These are phyloP conservation scores for Zygotorulaspora florentina DNA, from an alignment of 805 yeast genomes.

Conservation along the genomic window DNA sequence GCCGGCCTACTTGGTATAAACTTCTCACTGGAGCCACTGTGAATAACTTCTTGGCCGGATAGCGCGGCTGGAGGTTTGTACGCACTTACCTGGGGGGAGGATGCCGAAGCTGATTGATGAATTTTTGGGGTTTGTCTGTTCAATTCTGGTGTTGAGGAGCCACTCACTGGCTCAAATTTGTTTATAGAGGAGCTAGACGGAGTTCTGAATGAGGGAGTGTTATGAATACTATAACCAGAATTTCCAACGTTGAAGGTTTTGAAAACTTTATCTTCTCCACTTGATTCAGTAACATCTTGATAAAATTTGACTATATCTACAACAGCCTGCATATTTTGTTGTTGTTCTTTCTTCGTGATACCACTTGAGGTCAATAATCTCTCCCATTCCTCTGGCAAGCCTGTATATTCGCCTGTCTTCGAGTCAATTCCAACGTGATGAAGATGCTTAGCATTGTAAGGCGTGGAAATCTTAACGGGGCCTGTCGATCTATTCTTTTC, in stretches of 20 bases:
- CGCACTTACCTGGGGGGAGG: slow-evolving; percentile 9
- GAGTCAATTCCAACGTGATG: slow-evolving; percentile 92
- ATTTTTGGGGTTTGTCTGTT: slow-evolving; percentile 18
- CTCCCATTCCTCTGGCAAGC: slow-evolving; percentile 93
- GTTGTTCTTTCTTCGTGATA: slow-evolving; percentile 81
- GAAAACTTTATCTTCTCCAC: slow-evolving; percentile 40
- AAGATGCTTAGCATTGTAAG: slow-evolving; percentile 84
- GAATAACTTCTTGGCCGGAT: not conserved
- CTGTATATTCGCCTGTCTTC: slow-evolving; percentile 81
- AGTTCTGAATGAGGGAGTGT: slow-evolving; percentile 35
- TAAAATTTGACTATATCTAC: slow-evolving; percentile 86
- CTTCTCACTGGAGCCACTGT: slow-evolving; percentile 31
- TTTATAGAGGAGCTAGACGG: slow-evolving; percentile 25
- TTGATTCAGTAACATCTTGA: slow-evolving; percentile 49
- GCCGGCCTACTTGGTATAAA: slow-evolving; percentile 67
- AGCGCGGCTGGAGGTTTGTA: slow-evolving; percentile 4
- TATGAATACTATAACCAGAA: slow-evolving; percentile 21
- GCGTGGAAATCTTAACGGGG: slow-evolving; percentile 69
- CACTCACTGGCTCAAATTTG: slow-evolving; percentile 19
- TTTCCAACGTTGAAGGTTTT: slow-evolving; percentile 36
- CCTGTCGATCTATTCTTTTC: slow-evolving; percentile 40
- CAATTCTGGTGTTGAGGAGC: slow-evolving; percentile 30
- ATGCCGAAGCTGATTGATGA: slow-evolving; percentile 9
- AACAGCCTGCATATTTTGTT: slow-evolving; percentile 90
- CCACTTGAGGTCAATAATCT: slow-evolving; percentile 77